Conservation (phyloP, 2,329 filamentous ascomycete genomes). For the Trichoderma hamatum region DNA sequence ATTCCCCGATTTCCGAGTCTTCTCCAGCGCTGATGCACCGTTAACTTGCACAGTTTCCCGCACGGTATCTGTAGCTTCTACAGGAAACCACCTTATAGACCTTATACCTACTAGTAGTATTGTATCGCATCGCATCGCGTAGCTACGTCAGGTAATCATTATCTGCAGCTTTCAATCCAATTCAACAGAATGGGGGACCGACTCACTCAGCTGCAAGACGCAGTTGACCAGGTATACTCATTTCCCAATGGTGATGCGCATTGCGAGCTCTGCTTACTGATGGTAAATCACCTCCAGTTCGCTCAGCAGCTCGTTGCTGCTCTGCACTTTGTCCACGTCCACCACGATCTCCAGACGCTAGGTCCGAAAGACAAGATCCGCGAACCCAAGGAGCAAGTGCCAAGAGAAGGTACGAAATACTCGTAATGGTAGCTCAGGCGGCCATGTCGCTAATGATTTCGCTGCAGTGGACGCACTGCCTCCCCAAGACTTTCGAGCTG, state of each 20-base stretch:
- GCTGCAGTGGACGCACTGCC: constrained; percentile 61
- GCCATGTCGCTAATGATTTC: neutral
- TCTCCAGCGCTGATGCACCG: neutral
- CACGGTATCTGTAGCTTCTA: neutral
- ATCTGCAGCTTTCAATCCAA: neutral
- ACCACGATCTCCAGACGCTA: constrained; percentile 67
- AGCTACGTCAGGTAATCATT: neutral
- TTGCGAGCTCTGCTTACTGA: neutral
- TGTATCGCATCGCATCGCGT: neutral
- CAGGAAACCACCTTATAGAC: too few relatives aligned
- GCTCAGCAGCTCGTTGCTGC: constrained; percentile 70
- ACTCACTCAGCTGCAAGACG: constrained; percentile 82
- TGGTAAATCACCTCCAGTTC: constrained; percentile 50
- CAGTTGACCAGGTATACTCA: constrained; percentile 71
- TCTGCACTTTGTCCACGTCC: constrained; percentile 66
- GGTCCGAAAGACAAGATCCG: constrained; percentile 61
- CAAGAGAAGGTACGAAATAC: constrained; percentile 51
- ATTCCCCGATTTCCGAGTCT: constrained; percentile 36
- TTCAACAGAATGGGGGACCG: constrained; percentile 65
- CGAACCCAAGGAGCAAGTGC: constrained; percentile 57
- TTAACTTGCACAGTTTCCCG: neutral
- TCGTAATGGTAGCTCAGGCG: neutral
- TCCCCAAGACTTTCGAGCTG: constrained; percentile 65
- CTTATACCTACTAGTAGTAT: too few relatives aligned
- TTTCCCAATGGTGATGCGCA: too few relatives aligned